Evolutionary conservation across 2,329 filamentous ascomycete species (phyloP).

Genomic region (Mycosphaerelloides madeirae): DNA sequence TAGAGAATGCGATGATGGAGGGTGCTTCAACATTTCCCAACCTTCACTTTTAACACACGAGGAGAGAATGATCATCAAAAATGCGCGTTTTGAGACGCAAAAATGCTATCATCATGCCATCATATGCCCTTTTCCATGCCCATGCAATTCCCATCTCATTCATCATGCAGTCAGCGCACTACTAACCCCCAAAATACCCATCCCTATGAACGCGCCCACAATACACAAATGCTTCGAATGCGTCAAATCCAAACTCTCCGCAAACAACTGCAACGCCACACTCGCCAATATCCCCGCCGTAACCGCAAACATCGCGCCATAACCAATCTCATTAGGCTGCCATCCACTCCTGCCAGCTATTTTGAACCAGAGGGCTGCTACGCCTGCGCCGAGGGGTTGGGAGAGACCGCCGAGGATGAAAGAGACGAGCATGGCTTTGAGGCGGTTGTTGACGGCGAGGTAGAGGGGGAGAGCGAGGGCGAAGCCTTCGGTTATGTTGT

Average conservation of each 20-base stretch:
- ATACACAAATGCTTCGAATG: slow-evolving; percentile 75
- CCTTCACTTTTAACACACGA: too few species aligned
- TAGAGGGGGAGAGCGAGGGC: slow-evolving; percentile 89
- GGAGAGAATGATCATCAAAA: too few species aligned
- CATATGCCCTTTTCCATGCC: too few species aligned
- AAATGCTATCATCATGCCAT: too few species aligned
- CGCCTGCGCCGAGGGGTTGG: slow-evolving; percentile 78
- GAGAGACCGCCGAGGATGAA: slow-evolving; percentile 78
- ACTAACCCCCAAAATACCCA: slow-evolving; percentile 80
- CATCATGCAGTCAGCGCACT: slow-evolving; percentile 70
- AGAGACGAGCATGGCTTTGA: slow-evolving; percentile 79
- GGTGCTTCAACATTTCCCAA: too few species aligned
- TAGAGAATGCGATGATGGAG: too few species aligned
- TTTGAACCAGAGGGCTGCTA: slow-evolving; percentile 83
- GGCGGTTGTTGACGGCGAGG: slow-evolving; percentile 76
- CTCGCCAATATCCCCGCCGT: slow-evolving; percentile 95
- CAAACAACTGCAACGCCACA: slow-evolving; percentile 83
- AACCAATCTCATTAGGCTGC: slow-evolving; percentile 54
- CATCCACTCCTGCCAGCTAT: slow-evolving; percentile 53
- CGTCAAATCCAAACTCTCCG: slow-evolving; percentile 76
- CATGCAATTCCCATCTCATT: too few species aligned
- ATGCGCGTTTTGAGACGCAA: too few species aligned
- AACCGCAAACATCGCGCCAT: slow-evolving; percentile 78
- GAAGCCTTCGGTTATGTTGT: slow-evolving; percentile 97
- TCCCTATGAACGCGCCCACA: slow-evolving; percentile 75